Evolutionary conservation across 768 basidiomycete genomes (phyloP).

Genomic region (Nidula microcarpa): DNA sequence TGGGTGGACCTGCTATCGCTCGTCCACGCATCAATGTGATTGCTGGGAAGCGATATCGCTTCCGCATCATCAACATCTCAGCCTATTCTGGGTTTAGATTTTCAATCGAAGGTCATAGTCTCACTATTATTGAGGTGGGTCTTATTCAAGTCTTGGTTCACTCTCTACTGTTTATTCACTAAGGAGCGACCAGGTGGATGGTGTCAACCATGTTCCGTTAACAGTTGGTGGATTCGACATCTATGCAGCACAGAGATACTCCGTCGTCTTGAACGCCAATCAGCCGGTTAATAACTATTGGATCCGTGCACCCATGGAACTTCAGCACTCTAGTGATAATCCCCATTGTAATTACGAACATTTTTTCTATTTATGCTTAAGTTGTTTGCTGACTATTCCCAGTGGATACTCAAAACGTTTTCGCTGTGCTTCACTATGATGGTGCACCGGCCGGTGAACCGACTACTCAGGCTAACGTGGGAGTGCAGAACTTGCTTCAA

Average conservation of each 20-base stretch:
- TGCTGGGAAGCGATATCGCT: conserved; percentile 27
- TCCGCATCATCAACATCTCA: conserved; percentile 36
- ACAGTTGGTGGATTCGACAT: conserved; percentile 27
- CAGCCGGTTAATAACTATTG: conserved; percentile 28
- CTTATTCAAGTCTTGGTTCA: conserved; percentile 12
- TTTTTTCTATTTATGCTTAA: too few species aligned
- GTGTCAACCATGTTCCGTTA: conserved; percentile 18
- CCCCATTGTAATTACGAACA: not conserved
- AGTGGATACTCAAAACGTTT: conserved; percentile 27
- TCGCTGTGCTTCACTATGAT: conserved; percentile 37
- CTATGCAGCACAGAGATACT: conserved; percentile 14
- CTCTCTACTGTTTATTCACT: too few species aligned
- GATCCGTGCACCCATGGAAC: conserved; percentile 28
- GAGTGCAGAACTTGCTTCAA: not conserved
- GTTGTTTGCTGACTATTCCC: not conserved
- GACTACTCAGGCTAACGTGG: conserved; percentile 3
- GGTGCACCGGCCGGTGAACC: conserved; percentile 36
- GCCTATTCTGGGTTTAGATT: conserved; percentile 23
- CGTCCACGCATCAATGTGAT: conserved; percentile 31
- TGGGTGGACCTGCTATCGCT: conserved; percentile 26
- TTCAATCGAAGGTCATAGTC: conserved; percentile 20
- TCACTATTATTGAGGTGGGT: conserved; percentile 23
- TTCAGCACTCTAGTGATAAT: conserved; percentile 19
- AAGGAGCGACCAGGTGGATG: conserved; percentile 22
- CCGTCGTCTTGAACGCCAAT: conserved; percentile 21